Evolutionary conservation across 129 eudicot genomes (phyloP), one percentile per base, ranked within the genome.

Genomic region (Flaveria linearis): DNA sequence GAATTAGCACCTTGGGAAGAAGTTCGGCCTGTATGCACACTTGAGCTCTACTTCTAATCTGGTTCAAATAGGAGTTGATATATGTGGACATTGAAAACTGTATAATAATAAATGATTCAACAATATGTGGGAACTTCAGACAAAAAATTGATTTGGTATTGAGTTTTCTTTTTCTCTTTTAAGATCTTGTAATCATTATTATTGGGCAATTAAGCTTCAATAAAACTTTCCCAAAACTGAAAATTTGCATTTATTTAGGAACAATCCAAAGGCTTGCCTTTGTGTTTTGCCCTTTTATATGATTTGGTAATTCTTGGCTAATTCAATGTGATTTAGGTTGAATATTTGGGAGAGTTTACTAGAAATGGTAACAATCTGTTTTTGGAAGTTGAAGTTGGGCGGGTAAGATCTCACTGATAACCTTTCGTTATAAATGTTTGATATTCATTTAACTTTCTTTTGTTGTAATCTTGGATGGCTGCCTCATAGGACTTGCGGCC

Each of bases 1-100:
- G 92, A 87, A 23, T 81, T 90, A 69, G 84, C 90, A 15, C 86
- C 87, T 15, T 84, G 74, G 71, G 97, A 91, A 79, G 92, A 91
- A 85, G 73, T 81, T 55, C 90, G 83, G 52, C 68, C 88, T 56
- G 96, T 90, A 78, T 76, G 84, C 67, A 67, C 11, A 20, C 78
- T 16, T 52, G 9, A 52, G 58, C 0, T 52, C 58, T 52, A 52
- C 58, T 52, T 52, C 7, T 52, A 52, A 52, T 52, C 58, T 52
- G 8, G 58, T 52, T n/a, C 18, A 5, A 52, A 52, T 15, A 52
- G 20, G 18, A 52, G 22, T 52, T n/a, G 20, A 52, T 52, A 43
- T 7, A 43, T 43, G 47, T 7, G 12, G 47, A 2, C 47, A 8
- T 1, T 51, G 8, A 17, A 14, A 17, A 51, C 57, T 17, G 0